Base-by-base conservation (phyloP, 2,329 filamentous ascomycete species). In the Cadophora luteo-olivacea region DNA sequence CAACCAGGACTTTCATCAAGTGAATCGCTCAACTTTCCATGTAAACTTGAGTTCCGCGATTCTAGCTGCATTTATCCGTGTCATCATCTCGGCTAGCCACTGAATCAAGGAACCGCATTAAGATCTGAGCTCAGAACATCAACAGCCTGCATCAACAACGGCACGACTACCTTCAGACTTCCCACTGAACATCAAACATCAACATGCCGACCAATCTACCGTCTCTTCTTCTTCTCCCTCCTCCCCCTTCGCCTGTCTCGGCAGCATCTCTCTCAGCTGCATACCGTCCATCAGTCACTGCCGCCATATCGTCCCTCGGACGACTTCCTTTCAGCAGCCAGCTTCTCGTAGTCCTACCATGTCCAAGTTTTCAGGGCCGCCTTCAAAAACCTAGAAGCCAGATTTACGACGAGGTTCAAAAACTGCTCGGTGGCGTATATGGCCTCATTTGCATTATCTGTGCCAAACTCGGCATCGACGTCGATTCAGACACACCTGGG, bases 371-470 rank as follows among this genome's bases (percentile, higher is more conserved):
- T 24, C 80, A 81, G 38, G 81, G 82, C 29, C 80, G 81, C 25
- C 79, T 81, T 36, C 83, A 86, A 57, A 84, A 86, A 73, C 82
- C 85, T 29, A 81, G 87, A 57, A 82, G 87, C 22, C 57, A 74
- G 32, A 67, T 78, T n/a, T 97, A 94, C 85, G 77, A 84, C 41
- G 81, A 85, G n/a, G 86, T 89, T 0, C 93, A 97, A 79, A 84
- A 85, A n/a, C 83, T 95, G 5, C 81, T 97, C 25, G 91, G 92
- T 2, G 87, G 87, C 32, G 78, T 97, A 29, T 98, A 98, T 83
- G 89, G 89, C 75, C 85, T 97, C 61, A 83, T 96, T 66, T 91
- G 91, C 41, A 82, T 89, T 57, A 83, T 93, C n/a, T 93, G 91
- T 70, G 87, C 89, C 14, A 84, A 88, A 72, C 82, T 74, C 14